Evolutionary conservation across 257 asterid genomes (phyloP).

Genomic region (Solanum paucissectum): DNA sequence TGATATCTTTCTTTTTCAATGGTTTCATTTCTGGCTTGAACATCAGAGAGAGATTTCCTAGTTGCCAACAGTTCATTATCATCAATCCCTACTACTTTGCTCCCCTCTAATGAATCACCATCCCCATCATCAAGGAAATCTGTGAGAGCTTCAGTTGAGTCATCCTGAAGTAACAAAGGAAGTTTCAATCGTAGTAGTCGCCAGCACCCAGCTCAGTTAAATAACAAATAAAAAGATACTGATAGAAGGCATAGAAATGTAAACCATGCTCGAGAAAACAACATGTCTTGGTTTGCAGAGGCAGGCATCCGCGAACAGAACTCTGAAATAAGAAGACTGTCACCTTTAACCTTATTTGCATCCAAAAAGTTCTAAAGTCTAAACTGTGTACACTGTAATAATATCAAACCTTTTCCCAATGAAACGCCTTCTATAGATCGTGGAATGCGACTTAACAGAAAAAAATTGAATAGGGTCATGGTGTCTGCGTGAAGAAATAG

Average conservation of each 20-base stretch:
- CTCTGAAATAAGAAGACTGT: conserved; percentile 4
- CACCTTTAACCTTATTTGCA: not conserved
- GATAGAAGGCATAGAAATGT: not conserved
- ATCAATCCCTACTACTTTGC: conserved; percentile 7
- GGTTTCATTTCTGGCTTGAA: conserved; percentile 13
- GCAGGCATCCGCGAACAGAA: conserved; percentile 3
- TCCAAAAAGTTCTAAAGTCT: not conserved
- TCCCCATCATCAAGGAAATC: conserved; percentile 18
- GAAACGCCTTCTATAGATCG: not conserved
- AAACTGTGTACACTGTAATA: not conserved
- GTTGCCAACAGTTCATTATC: conserved; percentile 15
- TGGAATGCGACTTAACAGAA: conserved; percentile 7
- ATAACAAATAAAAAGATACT: not conserved
- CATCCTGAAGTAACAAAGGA: conserved; percentile 14
- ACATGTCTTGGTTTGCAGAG: conserved; percentile 10
- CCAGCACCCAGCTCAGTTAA: not conserved
- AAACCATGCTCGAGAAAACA: conserved; percentile 15
- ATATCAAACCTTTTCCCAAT: conserved; percentile 11
- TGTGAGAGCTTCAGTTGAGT: conserved; percentile 5
- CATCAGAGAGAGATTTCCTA: conserved; percentile 15
- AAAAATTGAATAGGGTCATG: not conserved
- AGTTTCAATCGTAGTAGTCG: not conserved
- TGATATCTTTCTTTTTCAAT: conserved; percentile 20
- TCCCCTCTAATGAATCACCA: conserved; percentile 3
- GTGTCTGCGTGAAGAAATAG: not conserved